Base-by-base conservation (phyloP, 768 basidiomycete species). In the Mycena rosella region DNA sequence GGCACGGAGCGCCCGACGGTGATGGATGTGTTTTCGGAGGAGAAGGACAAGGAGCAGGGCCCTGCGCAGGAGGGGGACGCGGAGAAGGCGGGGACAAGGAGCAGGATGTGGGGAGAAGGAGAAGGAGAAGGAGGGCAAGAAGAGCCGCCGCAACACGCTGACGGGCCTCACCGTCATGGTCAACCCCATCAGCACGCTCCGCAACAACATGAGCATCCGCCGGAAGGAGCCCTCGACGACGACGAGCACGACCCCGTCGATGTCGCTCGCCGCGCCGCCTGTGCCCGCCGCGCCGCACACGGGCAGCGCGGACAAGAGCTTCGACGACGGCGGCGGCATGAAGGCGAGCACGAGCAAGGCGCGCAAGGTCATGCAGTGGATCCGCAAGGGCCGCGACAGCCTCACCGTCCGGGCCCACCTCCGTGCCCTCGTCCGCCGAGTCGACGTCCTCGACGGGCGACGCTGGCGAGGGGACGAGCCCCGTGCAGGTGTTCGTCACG, bases 341-440 rank as follows among this genome's bases (percentile, higher is more conserved):
- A 86, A 86, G 2, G 93, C 90, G 18, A 91, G 93, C 67, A 88
- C 94, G n/a, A 90, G 87, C 79, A 93, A 96, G 78, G 96, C 97
- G 5, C 90, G 90, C 78, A 95, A 92, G 75, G 98, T 99, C 59
- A 99, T 99, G 97, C 91, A 96, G 71, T 99, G 98, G 98, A 99
- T 99, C 88, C 85, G 93, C 78, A 87, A 61, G 55, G 70, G 70
- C 9, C 70, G 70, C 52, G 66, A 71, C 62, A 68, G 66, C 55
- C 34, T 71, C 48, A 65, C 63, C 38, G 70, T 71, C 53, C 14
- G 29, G 38, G 45, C 26, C 56, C 15, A 38, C 48, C 18, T 18
- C 49, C 9, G 58, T 42, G 40, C 44, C 67, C 34, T 63, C 67
- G 15, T 52, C 57, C 22, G 67, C 61, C 8, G 66, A 65, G 14